Evolutionary conservation across 345 rosid genomes (phyloP), one percentile per base, ranked within the genome.

Genomic region (Trapa bicornis): DNA sequence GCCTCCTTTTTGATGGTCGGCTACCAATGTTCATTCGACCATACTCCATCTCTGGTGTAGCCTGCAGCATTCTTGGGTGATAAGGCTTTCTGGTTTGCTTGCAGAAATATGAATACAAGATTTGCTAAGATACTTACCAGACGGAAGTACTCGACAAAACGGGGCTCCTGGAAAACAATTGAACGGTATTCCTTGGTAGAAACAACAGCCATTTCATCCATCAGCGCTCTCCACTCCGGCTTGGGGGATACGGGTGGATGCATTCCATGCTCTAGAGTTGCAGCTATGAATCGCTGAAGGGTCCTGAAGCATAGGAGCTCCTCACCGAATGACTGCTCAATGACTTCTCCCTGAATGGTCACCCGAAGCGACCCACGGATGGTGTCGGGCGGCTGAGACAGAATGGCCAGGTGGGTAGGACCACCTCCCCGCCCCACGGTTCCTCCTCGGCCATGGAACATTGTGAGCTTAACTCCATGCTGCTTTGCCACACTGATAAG

Each of bases 1-100:
- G 89, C 82, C 89, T 94, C 70, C 97, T 78, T 72, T 89, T 94
- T 0, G 96, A 81, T 66, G 99, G 97, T 67, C 97, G 81, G 47
- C 97, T 94, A 65, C 99, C 97, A 68, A 94, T 94, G 87, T 94
- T 94, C 96, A 94, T 91, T 69, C 97, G 80, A 63, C 99, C 97
- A 73, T 91, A 91, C 82, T 94, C 97, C 67, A 81, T 57, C 77
- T 94, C 97, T 0, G 97, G 99, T 61, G 99, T 94, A 32, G 96
- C 99, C 99, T 94, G 48, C 60, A 67, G 35, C 15, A 50, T 50
- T 29, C 56, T 2, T 2, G 56, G n/a, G 29, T 22, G 29, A 22
- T 22, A 22, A 45, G 13, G 48, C 2, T 11, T 45, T 45, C 48
- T 45, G 48, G 8, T 45, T 45, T 45, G 2, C 48, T 45, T 11